Evolutionary conservation across 805 yeast species (phyloP), one percentile per base, ranked within the genome.

Genomic region (Priceomyces fermenticarens): DNA sequence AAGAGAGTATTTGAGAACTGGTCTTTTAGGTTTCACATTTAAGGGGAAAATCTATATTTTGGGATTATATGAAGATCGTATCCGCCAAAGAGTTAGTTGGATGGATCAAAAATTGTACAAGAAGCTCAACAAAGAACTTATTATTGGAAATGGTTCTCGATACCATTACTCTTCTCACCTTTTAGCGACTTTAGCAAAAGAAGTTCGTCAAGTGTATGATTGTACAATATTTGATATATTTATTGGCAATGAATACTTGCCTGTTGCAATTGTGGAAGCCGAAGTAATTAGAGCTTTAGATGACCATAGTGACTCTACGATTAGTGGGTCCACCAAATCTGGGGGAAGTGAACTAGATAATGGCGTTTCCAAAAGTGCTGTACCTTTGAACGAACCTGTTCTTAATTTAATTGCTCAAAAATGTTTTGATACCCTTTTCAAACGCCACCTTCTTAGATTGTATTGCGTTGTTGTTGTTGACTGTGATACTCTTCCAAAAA

Each of bases 61-160:
- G 31, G 97, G 99, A 0, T 69, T 88, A 30, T 88, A 89, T 48
- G 99, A 93, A 53, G 99, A 93, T 60, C 73, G 97, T 57, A 77
- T 93, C 35, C 75, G 91, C 35, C 97, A 89, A 60, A 65, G 83
- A 43, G 74, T 80, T 10, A 77, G 84, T 26, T 81, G 85, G 83
- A 68, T 77, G 35, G 86, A 81, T 48, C 78, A 75, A 43, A 67
- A 69, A 44, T 51, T 63, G 10, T 58, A 57, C 38, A 47, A 44
- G 13, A 62, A 58, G 35, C 46, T 60, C 32, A 56, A 56, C 15
- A 53, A 56, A 38, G 62, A 55, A 30, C 36, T 71, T 50, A 42
- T 73, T 52, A 49, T 61, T 12, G 72, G 66, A 10, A 60, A 60
- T 35, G 71, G 70, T 11, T 58, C 70, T 43, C 67, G 81, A 41